Base-by-base conservation (phyloP, 352 stramenopile genomes). In the Pythium graminicola region DNA sequence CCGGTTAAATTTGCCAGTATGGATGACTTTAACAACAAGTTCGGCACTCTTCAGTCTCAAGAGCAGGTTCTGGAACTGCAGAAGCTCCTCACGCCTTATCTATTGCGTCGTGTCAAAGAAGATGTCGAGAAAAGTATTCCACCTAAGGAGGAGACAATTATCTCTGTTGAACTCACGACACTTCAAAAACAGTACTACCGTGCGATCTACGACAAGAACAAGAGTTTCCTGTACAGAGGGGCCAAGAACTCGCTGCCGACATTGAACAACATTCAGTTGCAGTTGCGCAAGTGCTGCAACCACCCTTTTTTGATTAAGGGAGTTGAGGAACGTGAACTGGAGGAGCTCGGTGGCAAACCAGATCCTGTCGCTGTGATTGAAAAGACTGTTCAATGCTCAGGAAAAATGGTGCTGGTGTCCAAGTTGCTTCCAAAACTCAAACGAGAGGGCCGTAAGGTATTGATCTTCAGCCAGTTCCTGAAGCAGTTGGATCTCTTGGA, bases 391-490 rank as follows among this genome's bases (percentile, higher is more conserved):
- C 96, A 97, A 56, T 95, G 89, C 55, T 99, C 93, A 33, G 97
- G 97, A n/a, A 99, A 99, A 70, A 94, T 99, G 64, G 94, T 99
- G 52, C 62, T 99, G 22, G 80, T 99, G 20, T 97, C 99, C 72
- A 99, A 99, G 67, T 70, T 99, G 11, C 72, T 99, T 11, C 95
- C 96, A 14, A 86, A 93, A 9, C 72, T 99, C 19, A 97, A 98
- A 60, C 80, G 90, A 44, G 95, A 97, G 47, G 95, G 96, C 3
- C 97, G 99, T 66, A 95, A 97, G 31, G 93, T 99, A 24, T 78
- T 99, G 13, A 93, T 99, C n/a, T 99, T 99, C 68, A 98, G 89
- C 43, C 97, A 99, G 73, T 95, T 97, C 82, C 96, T 98, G 42
- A 96, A 96, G 28, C 98, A 99, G 67, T 72, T 99, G 40, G 95